Evolutionary conservation across 768 basidiomycete genomes (phyloP).

Genomic region (Termitomyces heimii): DNA sequence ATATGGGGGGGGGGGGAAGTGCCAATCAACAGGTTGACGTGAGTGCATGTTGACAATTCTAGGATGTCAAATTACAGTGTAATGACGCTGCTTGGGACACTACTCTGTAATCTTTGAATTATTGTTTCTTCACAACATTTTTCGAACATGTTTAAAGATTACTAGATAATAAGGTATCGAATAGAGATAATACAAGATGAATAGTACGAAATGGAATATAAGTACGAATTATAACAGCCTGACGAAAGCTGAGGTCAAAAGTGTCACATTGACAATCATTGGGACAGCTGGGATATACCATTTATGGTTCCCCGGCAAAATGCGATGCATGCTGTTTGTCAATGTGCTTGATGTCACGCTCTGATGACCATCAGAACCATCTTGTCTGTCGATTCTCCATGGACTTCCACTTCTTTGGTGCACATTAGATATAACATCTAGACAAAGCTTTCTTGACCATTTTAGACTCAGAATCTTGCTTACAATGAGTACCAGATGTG

Average conservation of each 20-base stretch:
- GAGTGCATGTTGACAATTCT: too few species aligned
- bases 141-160: neutral
- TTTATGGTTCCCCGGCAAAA: neutral
- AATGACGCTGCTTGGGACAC: neutral
- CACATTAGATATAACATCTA: neutral
- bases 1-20: too few species aligned
- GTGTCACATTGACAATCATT: neutral
- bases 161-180: neutral
- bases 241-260: neutral
- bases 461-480: neutral
- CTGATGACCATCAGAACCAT: neutral
- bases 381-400: neutral
- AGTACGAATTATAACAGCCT: neutral
- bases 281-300: neutral
- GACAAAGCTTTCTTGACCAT: neutral
- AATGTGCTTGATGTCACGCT: neutral
- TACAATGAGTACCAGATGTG: neutral
- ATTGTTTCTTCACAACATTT: neutral
- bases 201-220: neutral
- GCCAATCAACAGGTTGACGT: too few species aligned
- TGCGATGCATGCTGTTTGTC: neutral
- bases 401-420: neutral
- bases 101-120: neutral
- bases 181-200: neutral
- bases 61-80: too few species aligned